Evolutionary conservation across 768 basidiomycete species (phyloP).

Genomic region (Russula abietina): DNA sequence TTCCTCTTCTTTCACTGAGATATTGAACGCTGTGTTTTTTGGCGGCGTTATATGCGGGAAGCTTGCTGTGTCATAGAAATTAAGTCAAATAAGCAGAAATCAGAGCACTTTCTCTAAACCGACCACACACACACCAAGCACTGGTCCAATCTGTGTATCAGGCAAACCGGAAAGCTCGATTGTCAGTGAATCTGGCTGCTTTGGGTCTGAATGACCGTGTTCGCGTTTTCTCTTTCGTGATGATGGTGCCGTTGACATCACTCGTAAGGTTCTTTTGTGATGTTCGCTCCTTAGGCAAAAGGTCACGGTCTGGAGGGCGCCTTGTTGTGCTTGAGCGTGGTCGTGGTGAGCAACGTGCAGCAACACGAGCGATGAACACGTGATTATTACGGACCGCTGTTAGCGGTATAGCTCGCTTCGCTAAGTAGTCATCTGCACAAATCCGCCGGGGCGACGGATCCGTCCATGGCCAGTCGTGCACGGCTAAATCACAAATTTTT

Average conservation of each 20-base stretch:
- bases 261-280: background rate
- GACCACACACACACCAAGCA: slow-evolving; percentile 41
- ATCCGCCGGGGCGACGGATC: no score
- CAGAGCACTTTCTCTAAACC: background rate
- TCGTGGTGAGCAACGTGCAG: no score
- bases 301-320: no score
- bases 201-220: slow-evolving; percentile 32
- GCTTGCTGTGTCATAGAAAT: slow-evolving; percentile 37
- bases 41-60: slow-evolving; percentile 64
- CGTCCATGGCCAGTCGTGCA: no score
- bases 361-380: no score
- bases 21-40: slow-evolving; percentile 51
- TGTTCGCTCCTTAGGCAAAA: no score
- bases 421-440: no score
- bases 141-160: slow-evolving; percentile 41
- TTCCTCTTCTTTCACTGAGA: slow-evolving; percentile 42
- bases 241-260: background rate
- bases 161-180: slow-evolving; percentile 36
- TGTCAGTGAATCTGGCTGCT: slow-evolving; percentile 33
- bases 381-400: no score
- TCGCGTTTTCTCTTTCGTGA: slow-evolving; percentile 46
- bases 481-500: no score
- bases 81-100: background rate
- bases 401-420: no score
- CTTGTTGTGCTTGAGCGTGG: no score